These are phyloP conservation scores for Neurospora crassa DNA, from an alignment of 2,329 filamentous ascomycete species.

Conservation along the genomic window DNA sequence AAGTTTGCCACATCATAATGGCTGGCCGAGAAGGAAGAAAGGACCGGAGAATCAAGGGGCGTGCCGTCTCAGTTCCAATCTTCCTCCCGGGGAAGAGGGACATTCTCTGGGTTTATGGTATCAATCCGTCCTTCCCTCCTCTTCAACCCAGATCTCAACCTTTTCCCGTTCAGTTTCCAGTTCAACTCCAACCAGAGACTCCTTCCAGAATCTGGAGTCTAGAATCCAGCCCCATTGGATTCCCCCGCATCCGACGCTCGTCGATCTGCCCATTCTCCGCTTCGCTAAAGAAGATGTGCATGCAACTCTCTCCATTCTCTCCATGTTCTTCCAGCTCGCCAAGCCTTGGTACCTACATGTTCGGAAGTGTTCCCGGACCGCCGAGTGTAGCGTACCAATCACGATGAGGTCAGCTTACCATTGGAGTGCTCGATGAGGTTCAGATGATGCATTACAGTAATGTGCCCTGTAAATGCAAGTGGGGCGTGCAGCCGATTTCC, in stretches of 20 bases:
- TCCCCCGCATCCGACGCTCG: not conserved
- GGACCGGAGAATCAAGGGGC: not conserved
- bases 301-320: not conserved
- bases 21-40: not conserved
- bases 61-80: not conserved
- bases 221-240: not conserved
- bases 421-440: not conserved
- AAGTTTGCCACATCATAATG: not conserved
- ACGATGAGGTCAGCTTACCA: not conserved
- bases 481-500: too few species aligned
- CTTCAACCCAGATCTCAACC: not conserved
- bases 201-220: not conserved
- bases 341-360: not conserved
- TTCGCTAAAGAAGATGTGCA: not conserved
- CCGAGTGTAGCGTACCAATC: not conserved
- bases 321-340: not conserved
- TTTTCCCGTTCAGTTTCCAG: not conserved
- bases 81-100: not conserved
- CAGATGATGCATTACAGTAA: not conserved
- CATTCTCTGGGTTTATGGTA: not conserved
- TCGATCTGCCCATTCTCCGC: not conserved
- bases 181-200: not conserved
- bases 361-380: not conserved
- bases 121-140: not conserved
- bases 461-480: too few species aligned